phyloP scores from a whole-genome alignment of 768 basidiomycete genomes.

The Sistotremastrum suecicum region DNA sequence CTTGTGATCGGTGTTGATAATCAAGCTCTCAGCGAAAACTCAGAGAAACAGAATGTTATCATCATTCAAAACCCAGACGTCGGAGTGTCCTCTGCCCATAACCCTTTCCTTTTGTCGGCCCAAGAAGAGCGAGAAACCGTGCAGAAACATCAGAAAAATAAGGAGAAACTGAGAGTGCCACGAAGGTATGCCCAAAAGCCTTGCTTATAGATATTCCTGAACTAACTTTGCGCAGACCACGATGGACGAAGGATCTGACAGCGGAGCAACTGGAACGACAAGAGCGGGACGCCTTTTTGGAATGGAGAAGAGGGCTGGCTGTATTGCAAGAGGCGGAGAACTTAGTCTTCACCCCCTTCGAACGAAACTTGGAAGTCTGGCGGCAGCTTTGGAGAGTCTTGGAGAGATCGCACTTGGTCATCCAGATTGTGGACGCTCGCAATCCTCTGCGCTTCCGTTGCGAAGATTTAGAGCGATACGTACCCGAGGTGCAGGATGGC shows the following conservation, averaged over 20 bases:
- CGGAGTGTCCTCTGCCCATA: slow-evolving; percentile 30
- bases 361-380: slow-evolving; percentile 97
- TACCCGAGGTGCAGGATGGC: slow-evolving; percentile 72
- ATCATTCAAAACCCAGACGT: slow-evolving; percentile 41
- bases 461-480: slow-evolving; percentile 79
- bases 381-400: slow-evolving; percentile 94
- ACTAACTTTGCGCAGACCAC: slow-evolving; percentile 34
- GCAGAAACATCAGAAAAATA: slow-evolving; percentile 63
- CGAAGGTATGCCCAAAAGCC: slow-evolving; percentile 23
- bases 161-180: slow-evolving; percentile 68
- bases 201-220: neutral
- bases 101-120: slow-evolving; percentile 75
- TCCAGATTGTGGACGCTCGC: slow-evolving; percentile 93
- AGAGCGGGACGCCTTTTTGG: slow-evolving; percentile 82
- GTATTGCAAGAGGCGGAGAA: slow-evolving; percentile 87
- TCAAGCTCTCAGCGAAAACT: slow-evolving; percentile 3
- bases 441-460: slow-evolving; percentile 90
- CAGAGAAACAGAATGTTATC: slow-evolving; percentile 71
- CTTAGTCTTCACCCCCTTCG: slow-evolving; percentile 89
- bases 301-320: slow-evolving; percentile 87
- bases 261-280: slow-evolving; percentile 68
- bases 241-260: slow-evolving; percentile 77
- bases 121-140: slow-evolving; percentile 68
- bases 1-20: neutral
- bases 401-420: slow-evolving; percentile 86